Evolutionary conservation across 805 yeast genomes (phyloP), one percentile per base, ranked within the genome.

Genomic region (Isabelozyma pseudorhagii): DNA sequence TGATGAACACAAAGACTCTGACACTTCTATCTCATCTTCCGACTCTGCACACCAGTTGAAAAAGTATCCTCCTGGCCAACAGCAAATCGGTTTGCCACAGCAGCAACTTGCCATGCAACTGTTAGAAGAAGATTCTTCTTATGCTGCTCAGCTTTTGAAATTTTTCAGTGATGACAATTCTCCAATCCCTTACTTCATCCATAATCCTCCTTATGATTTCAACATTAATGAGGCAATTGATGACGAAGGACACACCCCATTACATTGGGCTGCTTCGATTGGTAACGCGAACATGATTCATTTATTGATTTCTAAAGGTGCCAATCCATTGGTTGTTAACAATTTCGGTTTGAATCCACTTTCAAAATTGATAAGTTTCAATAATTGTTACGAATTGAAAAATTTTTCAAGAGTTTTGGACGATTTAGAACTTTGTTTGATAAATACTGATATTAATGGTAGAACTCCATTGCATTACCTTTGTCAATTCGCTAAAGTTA

Each of bases 231-330:
- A 87, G 47, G 84, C 90, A 4, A 89, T 94, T 25, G 99, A 94
- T 64, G 92, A 89, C 50, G 97, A 94, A 62, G 96, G 97, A 1
- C 96, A 94, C 62, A 88, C 97, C 0, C 87, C 96, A 1, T 83
- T 94, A 57, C 99, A 94, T 68, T 94, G 98, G 97, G 96, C 98
- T 0, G 90, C 97, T 52, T 87, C 98, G 0, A 90, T 94, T 81
- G 99, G 98, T 3, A 89, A 85, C 63, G 68, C 86, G 34, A 80
- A 79, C 44, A 83, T 92, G 68, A 84, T 89, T 49, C 94, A 87
- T 56, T 79, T 91, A 11, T 75, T 94, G 40, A 69, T 89, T 29
- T 75, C 83, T 28, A 82, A 85, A 39, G 96, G 97, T 4, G 94
- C 96, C 2, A 80, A 84, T 67, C 72, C 78, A 14, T 59, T 74